phyloP scores from a whole-genome alignment of 495 filamentous ascomycete species.

The Aspergillus biplanus region DNA sequence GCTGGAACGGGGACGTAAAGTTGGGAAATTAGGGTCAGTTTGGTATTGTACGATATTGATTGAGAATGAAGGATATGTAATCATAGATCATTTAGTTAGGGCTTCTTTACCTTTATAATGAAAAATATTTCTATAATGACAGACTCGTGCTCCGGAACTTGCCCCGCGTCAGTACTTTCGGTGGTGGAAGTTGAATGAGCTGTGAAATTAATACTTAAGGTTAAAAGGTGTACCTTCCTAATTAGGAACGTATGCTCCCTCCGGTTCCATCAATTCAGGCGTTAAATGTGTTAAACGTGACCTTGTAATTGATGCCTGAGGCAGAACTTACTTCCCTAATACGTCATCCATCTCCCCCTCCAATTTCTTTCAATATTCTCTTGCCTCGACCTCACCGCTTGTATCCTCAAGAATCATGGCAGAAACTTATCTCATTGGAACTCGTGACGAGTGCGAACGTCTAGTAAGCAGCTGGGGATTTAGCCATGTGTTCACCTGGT shows the following conservation, averaged over 20 bases:
- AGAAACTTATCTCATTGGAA: conserved; percentile 41
- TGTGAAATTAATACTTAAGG: no score
- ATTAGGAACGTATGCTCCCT: background rate
- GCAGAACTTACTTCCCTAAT: background rate
- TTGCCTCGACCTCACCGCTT: background rate
- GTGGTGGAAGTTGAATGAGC: no score
- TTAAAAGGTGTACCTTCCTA: background rate
- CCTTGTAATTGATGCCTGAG: background rate
- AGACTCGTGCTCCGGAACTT: background rate
- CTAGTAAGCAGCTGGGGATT: conserved; percentile 80
- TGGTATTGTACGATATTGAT: background rate
- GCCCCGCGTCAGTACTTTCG: no score
- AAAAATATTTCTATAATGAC: background rate
- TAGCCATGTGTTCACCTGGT: conserved; percentile 77
- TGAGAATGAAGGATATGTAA: conserved; percentile 1
- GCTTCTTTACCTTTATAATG: conserved; percentile 2
- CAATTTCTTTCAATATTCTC: background rate
- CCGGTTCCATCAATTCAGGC: no score
- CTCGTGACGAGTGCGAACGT: conserved; percentile 58
- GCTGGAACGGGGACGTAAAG: background rate
- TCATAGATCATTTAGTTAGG: background rate
- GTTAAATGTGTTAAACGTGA: background rate
- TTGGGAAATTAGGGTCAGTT: background rate
- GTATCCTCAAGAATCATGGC: conserved; percentile 7
- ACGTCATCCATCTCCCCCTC: background rate